phyloP scores from a whole-genome alignment of 164 flowering plant species.

The Umbellularia californica region DNA sequence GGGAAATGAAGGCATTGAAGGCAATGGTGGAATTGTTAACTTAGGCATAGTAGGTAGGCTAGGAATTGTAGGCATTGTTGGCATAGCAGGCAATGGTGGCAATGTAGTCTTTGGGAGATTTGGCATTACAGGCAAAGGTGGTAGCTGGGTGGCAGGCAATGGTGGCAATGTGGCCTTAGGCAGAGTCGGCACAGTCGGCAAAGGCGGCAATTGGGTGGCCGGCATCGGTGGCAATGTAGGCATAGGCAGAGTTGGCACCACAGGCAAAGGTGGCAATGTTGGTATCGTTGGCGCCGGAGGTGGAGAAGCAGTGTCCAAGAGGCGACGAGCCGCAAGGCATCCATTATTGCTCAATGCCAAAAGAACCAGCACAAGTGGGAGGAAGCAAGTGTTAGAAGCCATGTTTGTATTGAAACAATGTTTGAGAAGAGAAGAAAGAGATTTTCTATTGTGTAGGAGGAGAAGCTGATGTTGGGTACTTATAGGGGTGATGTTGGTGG shows the following conservation, averaged over 20 bases:
- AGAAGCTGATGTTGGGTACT: background rate
- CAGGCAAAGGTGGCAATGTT: slow-evolving; percentile 2
- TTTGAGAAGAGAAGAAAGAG: background rate
- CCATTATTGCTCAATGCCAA: background rate
- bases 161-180: background rate
- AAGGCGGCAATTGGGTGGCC: background rate
- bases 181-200: background rate
- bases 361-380: background rate
- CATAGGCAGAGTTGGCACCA: background rate
- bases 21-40: too few species aligned
- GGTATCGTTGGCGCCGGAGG: background rate
- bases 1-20: background rate
- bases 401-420: background rate
- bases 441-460: background rate
- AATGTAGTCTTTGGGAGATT: background rate
- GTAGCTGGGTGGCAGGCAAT: background rate
- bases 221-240: background rate
- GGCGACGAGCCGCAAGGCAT: background rate
- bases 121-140: background rate
- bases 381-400: background rate
- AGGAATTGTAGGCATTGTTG: background rate
- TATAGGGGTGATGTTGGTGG: background rate
- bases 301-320: background rate
- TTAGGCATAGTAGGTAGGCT: background rate
- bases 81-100: background rate